Base-by-base conservation (phyloP, 2,329 filamentous ascomycete genomes). In the Alternaria conjuncta region DNA sequence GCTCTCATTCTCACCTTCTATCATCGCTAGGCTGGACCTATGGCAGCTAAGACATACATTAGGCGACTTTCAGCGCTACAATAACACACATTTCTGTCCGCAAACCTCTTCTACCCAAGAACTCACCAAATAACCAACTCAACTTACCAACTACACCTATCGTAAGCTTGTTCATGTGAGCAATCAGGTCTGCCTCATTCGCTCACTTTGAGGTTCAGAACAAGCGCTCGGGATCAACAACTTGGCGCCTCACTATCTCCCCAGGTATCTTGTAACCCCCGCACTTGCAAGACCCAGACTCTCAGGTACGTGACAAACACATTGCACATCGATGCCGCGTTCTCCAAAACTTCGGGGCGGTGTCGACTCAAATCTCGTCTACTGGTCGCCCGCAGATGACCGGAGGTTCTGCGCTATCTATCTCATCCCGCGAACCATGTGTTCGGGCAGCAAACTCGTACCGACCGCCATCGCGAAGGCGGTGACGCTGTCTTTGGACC, bases 231-330 rank as follows among this genome's bases (percentile, higher is more conserved):
- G n/a, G 7, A 21, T 12, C 18, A 25, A 30, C 12, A 45, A n/a
- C 25, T 36, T 32, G 45, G 15, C 18, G 43, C 53, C 36, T 49
- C 11, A n/a, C 25, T 25, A 21, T n/a, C 13, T 21, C 32, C 10
- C 32, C 15, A 12, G 10, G n/a, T 21, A 46, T 15, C 13, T 12
- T 49, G 11, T 50, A 56, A 25, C 7, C 50, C 46, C 49, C 50
- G n/a, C 21, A n/a, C 54, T 41, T 23, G 18, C 20, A 55, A 43
- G 26, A 30, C 15, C 54, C 11, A 20, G 10, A 53, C 32, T 18
- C 30, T 54, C 49, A 64, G 59, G 65, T 68, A 72, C 21, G 69
- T 70, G 47, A 56, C 45, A 50, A 53, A 46, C 43, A 32, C 45
- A 25, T 43, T 26, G n/a, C 26, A 32, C 55, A 45, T 49, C 58